These are phyloP conservation scores for Lepidium campestre DNA, from an alignment of 441 rosid genomes.

Conservation along the genomic window DNA sequence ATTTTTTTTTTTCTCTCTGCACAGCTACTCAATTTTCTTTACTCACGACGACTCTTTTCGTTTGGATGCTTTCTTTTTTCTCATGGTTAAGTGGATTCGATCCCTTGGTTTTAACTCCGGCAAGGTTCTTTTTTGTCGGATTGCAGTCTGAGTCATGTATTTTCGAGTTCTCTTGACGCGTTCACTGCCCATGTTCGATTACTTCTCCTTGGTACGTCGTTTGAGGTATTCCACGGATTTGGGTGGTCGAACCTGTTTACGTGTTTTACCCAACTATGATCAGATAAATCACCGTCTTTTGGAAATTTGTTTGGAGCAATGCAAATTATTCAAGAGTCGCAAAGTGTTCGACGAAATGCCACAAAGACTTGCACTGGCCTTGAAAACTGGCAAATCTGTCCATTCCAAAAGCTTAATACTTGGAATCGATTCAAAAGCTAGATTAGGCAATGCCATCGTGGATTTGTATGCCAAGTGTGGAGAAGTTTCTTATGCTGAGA, in stretches of 20 bases:
- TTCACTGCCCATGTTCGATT: conserved; percentile 19
- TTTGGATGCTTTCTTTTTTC: not conserved
- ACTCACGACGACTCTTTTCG: conserved; percentile 11
- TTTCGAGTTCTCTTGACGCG: conserved; percentile 21
- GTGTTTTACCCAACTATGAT: not conserved
- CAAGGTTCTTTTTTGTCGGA: not conserved
- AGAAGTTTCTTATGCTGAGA: conserved; percentile 45
- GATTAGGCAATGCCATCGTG: conserved; percentile 50
- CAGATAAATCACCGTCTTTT: conserved; percentile 27
- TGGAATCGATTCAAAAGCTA: conserved; percentile 47
- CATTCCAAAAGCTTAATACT: conserved; percentile 45
- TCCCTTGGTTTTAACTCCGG: not conserved
- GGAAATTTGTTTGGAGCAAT: conserved; percentile 36
- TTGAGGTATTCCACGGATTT: conserved; percentile 28
- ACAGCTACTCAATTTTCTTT: conserved; percentile 4
- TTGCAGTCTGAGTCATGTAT: conserved; percentile 30
- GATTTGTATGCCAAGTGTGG: conserved; percentile 82
- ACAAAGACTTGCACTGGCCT: conserved; percentile 33
- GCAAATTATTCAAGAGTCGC: conserved; percentile 40
- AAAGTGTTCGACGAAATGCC: conserved; percentile 70
- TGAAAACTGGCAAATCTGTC: conserved; percentile 37
- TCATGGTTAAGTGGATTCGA: conserved; percentile 5
- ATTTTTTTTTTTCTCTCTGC: not conserved
- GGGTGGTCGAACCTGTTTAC: not conserved
- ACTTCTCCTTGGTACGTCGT: conserved; percentile 23